Conservation (phyloP, 108 stramenopile species). For the Stephanodiscus minutulus region DNA sequence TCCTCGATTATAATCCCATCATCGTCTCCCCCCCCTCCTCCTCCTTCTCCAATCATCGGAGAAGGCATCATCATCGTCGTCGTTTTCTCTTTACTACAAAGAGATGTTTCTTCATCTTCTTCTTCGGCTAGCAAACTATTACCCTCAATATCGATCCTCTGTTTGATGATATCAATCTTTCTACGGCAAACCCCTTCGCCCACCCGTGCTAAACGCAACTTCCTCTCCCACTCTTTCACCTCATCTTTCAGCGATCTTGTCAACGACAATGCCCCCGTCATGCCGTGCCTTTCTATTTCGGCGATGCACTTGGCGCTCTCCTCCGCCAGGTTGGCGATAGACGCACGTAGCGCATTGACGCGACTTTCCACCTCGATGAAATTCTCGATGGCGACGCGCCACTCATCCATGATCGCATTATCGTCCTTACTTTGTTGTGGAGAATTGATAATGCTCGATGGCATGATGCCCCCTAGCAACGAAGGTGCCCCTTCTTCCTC, state of each 20-base stretch:
- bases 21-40: constrained; percentile 1
- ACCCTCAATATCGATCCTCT: constrained; percentile 5
- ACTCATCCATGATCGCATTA: constrained; percentile 12
- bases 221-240: constrained; percentile 65
- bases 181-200: constrained; percentile 59
- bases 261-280: constrained; percentile 63
- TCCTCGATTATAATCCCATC: constrained; percentile 22
- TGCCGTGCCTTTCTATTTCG: constrained; percentile 71
- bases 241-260: constrained; percentile 66
- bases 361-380: constrained; percentile 36
- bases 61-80: neutral
- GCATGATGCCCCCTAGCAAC: neutral
- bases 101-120: too few species aligned
- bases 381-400: neutral
- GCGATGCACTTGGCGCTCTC: constrained; percentile 57
- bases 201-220: constrained; percentile 51
- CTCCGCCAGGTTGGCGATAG: constrained; percentile 78
- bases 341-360: constrained; percentile 58
- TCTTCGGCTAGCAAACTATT: neutral
- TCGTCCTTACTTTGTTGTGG: neutral
- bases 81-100: neutral
- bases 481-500: neutral
- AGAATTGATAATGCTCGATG: neutral
- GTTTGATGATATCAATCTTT: constrained; percentile 63
- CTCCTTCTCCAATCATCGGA: neutral